These are phyloP conservation scores for Backusella tuberculispora DNA, from an alignment of 192 early-diverging fungal genomes.

Conservation along the genomic window DNA sequence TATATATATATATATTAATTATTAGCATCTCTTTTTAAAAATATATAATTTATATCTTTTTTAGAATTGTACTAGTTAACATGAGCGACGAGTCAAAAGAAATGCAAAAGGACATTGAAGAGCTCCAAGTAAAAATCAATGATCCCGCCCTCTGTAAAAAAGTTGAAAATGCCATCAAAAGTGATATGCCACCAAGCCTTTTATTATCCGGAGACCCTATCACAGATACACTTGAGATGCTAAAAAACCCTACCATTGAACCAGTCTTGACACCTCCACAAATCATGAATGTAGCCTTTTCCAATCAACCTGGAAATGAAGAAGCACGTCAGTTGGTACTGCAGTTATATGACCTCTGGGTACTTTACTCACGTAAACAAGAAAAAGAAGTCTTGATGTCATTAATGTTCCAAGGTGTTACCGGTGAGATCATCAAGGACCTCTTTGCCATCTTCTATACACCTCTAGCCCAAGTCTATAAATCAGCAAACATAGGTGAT, in stretches of 20 bases:
- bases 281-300: slow-evolving; percentile 30
- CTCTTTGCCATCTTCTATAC: slow-evolving; percentile 60
- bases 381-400: slow-evolving; percentile 55
- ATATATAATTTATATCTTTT: neutral
- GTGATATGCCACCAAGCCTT: neutral
- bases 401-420: slow-evolving; percentile 54
- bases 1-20: neutral
- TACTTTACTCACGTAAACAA: slow-evolving; percentile 50
- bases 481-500: slow-evolving; percentile 58
- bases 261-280: slow-evolving; percentile 30
- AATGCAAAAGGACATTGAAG: slow-evolving; percentile 48
- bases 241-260: slow-evolving; percentile 8
- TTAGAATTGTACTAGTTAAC: slow-evolving; percentile 60
- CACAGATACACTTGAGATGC: slow-evolving; percentile 6
- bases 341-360: slow-evolving; percentile 47
- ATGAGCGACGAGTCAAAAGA: slow-evolving; percentile 55
- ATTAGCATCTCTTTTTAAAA: neutral
- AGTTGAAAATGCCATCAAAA: slow-evolving; percentile 51
- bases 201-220: neutral
- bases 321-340: slow-evolving; percentile 38
- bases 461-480: slow-evolving; percentile 60
- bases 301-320: slow-evolving; percentile 5
- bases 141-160: slow-evolving; percentile 49
- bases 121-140: slow-evolving; percentile 28
- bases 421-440: slow-evolving; percentile 59